Percentiles rank a stretch among this genome's conserved stretches.
phyloP scores from a whole-genome alignment of 2,329 filamentous ascomycete genomes.

The Paecilomyces dactylethromorphus region DNA sequence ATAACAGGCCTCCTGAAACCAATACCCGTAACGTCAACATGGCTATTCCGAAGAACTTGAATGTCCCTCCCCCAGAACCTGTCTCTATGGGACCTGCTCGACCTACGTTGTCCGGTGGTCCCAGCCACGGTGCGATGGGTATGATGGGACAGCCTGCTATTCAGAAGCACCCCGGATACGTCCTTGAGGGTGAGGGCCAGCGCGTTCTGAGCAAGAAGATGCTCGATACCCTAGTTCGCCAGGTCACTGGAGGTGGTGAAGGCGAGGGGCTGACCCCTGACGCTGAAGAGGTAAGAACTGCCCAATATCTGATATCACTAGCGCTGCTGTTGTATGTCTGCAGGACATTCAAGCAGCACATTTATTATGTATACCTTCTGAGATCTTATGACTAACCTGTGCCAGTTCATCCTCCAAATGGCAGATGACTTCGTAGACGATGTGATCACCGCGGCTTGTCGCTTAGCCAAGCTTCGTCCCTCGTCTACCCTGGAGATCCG shows the following conservation, averaged over 20 bases:
- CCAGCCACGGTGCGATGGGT: constrained; percentile 67
- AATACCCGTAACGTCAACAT: constrained; percentile 55
- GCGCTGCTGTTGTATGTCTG: not conserved
- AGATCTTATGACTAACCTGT: constrained; percentile 4
- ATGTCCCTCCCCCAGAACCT: constrained; percentile 63
- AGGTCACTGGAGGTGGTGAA: constrained; percentile 77
- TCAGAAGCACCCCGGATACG: constrained; percentile 71
- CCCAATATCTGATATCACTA: not conserved
- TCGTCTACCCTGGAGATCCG: constrained; percentile 85
- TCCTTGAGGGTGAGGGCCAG: constrained; percentile 85
- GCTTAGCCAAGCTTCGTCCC: constrained; percentile 85
- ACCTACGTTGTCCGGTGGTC: constrained; percentile 76
- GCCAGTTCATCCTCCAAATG: constrained; percentile 74
- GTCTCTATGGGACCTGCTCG: constrained; percentile 66
- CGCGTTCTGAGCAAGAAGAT: constrained; percentile 97
- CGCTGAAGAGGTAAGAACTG: constrained; percentile 75
- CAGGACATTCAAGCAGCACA: not conserved
- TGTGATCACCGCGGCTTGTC: constrained; percentile 78
- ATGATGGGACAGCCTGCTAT: constrained; percentile 85
- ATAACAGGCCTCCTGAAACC: constrained; percentile 34
- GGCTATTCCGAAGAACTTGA: constrained; percentile 75
- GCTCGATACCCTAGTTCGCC: constrained; percentile 86
- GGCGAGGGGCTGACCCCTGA: constrained; percentile 79
- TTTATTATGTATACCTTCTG: constrained; percentile 3
- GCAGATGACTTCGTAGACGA: constrained; percentile 94